Evolutionary conservation across 331 rosid genomes (phyloP), one percentile per base, ranked within the genome.

Genomic region (Pyrus hybrid): DNA sequence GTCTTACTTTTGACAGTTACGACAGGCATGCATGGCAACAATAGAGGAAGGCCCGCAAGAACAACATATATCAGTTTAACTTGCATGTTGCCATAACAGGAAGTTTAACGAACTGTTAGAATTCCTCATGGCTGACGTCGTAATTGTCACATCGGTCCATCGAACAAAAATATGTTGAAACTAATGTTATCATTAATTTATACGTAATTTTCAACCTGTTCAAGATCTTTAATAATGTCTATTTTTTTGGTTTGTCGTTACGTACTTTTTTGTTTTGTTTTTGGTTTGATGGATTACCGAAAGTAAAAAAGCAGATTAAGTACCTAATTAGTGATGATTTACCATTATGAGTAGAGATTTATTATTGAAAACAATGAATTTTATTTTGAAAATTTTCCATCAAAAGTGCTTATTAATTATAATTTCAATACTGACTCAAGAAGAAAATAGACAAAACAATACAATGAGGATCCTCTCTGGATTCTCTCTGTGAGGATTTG

Each of bases 341-440:
- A 60, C 74, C 72, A 85, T 85, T 68, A 76, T 87, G 76, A 82
- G 33, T 63, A 37, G 13, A 26, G 51, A 63, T 74, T 67, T 63
- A 20, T 69, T 28, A 76, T 77, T 83, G 64, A 71, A 78, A 80
- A 67, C 81, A 33, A 74, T 63, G 13, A 78, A 68, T 68, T 77
- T 76, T 22, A n/a, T 67, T 68, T 14, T 45, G 17, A 11, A 13
- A 13, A 1, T 67, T 72, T 67, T 25, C 23, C 63, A 7, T 25
- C 30, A 72, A 72, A 72, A 13, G 12, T 26, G 3, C 26, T 72
- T 32, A 26, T 26, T 70, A 29, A 70, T 18, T 70, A 70, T 51
- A 56, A 56, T 26, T n/a, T 32, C 25, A 28, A 51, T 51, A 26
- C 12, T 70, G 28, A 43, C 33, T 25, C 22, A 13, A 13, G 60